Percentiles rank a stretch among this genome's conserved stretches.
Conservation (phyloP, 83 land plant genomes). For the Thuja plicata region DNA sequence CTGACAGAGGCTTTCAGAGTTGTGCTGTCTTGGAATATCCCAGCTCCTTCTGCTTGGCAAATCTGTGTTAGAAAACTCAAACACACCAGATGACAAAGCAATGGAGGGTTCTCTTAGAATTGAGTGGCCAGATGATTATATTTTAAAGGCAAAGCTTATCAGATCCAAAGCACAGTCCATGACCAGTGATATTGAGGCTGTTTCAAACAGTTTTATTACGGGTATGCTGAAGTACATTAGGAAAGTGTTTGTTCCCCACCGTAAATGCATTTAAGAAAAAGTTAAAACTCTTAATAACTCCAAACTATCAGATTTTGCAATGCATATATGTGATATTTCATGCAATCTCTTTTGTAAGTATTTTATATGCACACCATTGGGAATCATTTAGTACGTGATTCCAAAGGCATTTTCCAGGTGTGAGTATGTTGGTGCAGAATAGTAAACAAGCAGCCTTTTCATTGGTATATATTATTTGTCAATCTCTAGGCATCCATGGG, state of each 20-base stretch:
- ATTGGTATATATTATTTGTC: neutral
- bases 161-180: constrained; percentile 75
- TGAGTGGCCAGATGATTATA: constrained; percentile 88
- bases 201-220: constrained; percentile 82
- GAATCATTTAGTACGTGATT: neutral
- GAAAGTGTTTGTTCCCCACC: neutral
- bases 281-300: neutral
- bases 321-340: neutral
- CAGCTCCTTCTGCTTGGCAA: constrained; percentile 88
- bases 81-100: constrained; percentile 34
- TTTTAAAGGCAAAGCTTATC: constrained; percentile 77
- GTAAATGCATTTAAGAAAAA: neutral
- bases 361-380: neutral
- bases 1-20: constrained; percentile 94
- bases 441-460: neutral
- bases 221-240: constrained; percentile 37
- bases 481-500: neutral
- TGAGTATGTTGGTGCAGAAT: neutral
- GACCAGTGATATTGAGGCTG: constrained; percentile 76
- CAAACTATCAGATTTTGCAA: neutral
- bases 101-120: constrained; percentile 47
- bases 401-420: neutral
- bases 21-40: constrained; percentile 86
- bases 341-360: neutral
- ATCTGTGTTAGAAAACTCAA: constrained; percentile 52